Evolutionary conservation across 306 rosid species (phyloP).

Genomic region (Dalbergia cochinchinensis): DNA sequence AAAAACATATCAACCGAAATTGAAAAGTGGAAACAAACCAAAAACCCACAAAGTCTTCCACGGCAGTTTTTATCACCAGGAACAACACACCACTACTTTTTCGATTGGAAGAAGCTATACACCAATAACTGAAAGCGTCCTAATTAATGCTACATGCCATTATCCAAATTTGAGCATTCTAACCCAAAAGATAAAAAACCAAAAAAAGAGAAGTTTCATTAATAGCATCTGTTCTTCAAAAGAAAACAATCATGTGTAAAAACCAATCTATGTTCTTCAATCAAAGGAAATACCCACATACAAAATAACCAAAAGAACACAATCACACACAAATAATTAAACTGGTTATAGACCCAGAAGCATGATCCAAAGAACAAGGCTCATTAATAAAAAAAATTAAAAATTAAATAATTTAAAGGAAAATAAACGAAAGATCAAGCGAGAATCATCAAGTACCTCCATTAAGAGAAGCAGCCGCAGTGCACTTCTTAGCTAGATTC

Average conservation of each 20-base stretch:
- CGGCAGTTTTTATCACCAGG: not conserved
- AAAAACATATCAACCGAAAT: too few species aligned
- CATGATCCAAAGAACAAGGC: not conserved
- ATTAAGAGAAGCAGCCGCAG: slow-evolving; percentile 68
- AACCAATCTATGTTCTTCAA: not conserved
- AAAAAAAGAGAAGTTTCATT: not conserved
- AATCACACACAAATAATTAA: slow-evolving; percentile 11
- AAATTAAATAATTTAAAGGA: too few species aligned
- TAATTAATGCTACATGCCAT: not conserved
- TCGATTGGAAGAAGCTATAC: slow-evolving; percentile 9
- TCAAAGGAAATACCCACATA: slow-evolving; percentile 1
- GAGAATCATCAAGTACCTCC: slow-evolving; percentile 63
- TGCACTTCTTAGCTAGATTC: slow-evolving; percentile 75
- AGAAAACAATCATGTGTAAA: too few species aligned
- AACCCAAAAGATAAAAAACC: not conserved
- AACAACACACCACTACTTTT: slow-evolving; percentile 16
- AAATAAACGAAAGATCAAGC: slow-evolving; percentile 20
- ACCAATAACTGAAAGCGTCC: slow-evolving; percentile 28
- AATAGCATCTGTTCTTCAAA: too few species aligned
- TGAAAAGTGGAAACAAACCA: too few species aligned
- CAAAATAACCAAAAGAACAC: not conserved
- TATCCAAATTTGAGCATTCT: slow-evolving; percentile 30
- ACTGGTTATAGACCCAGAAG: not conserved
- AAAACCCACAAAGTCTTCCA: not conserved
- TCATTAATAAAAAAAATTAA: not conserved